Percentiles rank a stretch among this genome's conserved stretches.
These are phyloP conservation scores for Nicotiana attenuata DNA, from an alignment of 257 asterid species.

Conservation along the genomic window DNA sequence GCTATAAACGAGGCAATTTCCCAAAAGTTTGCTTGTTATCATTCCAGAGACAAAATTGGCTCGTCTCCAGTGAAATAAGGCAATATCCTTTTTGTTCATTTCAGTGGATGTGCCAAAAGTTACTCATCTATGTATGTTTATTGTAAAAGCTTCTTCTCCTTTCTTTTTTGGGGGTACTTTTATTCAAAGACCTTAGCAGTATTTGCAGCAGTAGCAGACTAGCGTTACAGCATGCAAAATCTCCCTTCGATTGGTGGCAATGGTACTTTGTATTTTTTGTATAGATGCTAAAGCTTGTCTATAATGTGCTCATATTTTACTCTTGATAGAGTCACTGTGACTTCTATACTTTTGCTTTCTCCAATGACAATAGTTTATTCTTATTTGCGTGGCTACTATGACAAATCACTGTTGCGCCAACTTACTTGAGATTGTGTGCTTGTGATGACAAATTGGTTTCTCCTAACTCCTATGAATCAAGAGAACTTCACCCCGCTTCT, in stretches of 20 bases:
- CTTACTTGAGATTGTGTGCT: background rate
- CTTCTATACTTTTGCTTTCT: background rate
- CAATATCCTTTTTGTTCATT: background rate
- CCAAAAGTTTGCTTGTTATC: background rate
- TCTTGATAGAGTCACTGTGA: background rate
- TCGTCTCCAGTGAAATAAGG: background rate
- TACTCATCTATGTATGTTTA: background rate
- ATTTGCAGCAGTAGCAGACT: background rate
- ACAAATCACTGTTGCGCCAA: background rate
- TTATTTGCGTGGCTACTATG: background rate
- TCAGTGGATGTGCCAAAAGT: background rate
- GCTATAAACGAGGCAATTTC: background rate
- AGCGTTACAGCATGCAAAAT: background rate
- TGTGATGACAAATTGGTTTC: background rate
- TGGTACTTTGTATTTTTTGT: background rate
- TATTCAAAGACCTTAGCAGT: background rate
- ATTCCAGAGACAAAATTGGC: background rate
- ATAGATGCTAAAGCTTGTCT: background rate
- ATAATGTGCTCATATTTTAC: background rate
- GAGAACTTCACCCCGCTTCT: background rate
- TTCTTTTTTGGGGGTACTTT: background rate
- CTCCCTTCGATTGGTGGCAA: background rate
- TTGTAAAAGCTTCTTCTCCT: background rate
- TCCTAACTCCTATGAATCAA: background rate
- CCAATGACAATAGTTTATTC: background rate